These are phyloP conservation scores for Hansenula sp. DNA, from an alignment of 1,139 yeast species.

Conservation along the genomic window DNA sequence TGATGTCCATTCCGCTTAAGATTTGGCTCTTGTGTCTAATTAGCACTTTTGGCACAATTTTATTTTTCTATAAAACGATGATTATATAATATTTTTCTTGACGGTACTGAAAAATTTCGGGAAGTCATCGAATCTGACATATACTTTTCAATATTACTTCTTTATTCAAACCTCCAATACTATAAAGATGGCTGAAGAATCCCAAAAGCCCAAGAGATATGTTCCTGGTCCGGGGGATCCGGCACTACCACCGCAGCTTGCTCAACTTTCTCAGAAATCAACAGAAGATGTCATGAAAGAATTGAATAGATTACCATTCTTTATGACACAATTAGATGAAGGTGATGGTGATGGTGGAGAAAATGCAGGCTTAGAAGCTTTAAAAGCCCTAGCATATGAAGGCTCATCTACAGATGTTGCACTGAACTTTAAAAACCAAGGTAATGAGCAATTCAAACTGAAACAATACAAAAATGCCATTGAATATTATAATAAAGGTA, in stretches of 20 bases:
- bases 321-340: constrained; percentile 86
- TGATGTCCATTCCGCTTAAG: no score
- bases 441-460: constrained; percentile 76
- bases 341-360: constrained; percentile 77
- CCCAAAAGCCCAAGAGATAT: constrained; percentile 42
- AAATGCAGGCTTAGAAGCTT: constrained; percentile 76
- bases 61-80: no score
- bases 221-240: constrained; percentile 79
- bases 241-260: constrained; percentile 75
- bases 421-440: constrained; percentile 84
- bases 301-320: constrained; percentile 82
- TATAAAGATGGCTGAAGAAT: constrained; percentile 6
- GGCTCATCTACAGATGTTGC: constrained; percentile 96
- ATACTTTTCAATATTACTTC: no score
- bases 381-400: constrained; percentile 87
- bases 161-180: neutral
- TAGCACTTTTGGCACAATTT: no score
- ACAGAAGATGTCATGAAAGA: constrained; percentile 78
- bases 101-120: no score
- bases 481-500: constrained; percentile 73
- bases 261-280: constrained; percentile 60
- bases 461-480: constrained; percentile 76
- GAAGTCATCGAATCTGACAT: no score
- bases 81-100: no score
- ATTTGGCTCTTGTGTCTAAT: no score